Evolutionary conservation across 306 rosid species (phyloP).

Genomic region (cucumber (Cucumis sativus)): DNA sequence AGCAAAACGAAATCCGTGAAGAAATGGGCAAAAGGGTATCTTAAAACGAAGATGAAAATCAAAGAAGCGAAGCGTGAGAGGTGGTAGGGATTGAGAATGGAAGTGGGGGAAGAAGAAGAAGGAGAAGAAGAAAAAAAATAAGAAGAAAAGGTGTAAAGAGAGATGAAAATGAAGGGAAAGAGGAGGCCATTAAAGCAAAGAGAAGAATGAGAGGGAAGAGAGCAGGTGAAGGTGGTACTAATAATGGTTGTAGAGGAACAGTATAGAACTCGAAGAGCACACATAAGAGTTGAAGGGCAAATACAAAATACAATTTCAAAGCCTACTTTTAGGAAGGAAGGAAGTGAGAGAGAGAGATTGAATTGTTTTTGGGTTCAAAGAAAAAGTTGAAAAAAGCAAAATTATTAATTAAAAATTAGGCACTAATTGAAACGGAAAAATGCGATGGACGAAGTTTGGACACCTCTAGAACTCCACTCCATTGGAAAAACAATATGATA

Average conservation of each 20-base stretch:
- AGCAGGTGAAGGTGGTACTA: constrained; percentile 5
- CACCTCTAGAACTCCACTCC: background rate
- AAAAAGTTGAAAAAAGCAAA: background rate
- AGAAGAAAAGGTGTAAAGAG: background rate
- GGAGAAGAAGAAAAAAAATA: background rate
- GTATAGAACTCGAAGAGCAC: constrained; percentile 2
- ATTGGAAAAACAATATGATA: background rate
- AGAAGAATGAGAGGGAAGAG: background rate
- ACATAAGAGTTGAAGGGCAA: background rate
- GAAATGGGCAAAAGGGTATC: constrained; percentile 12
- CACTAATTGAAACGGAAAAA: background rate
- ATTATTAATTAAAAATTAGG: background rate
- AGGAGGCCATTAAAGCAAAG: constrained; percentile 2
- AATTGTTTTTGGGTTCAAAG: too few species aligned
- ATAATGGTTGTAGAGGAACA: constrained; percentile 6
- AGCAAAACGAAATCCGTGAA: constrained; percentile 23
- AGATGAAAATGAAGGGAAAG: background rate
- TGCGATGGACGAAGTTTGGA: background rate
- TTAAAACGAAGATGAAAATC: constrained; percentile 19
- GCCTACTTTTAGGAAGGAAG: background rate
- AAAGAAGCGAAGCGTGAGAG: background rate
- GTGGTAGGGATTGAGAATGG: background rate
- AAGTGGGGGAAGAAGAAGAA: constrained; percentile 3
- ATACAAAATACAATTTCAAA: background rate
- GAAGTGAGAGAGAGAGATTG: background rate